Evolutionary conservation across 1,284 basidiomycete species (phyloP).

Genomic region (Rhodotorula mucilaginosa): DNA sequence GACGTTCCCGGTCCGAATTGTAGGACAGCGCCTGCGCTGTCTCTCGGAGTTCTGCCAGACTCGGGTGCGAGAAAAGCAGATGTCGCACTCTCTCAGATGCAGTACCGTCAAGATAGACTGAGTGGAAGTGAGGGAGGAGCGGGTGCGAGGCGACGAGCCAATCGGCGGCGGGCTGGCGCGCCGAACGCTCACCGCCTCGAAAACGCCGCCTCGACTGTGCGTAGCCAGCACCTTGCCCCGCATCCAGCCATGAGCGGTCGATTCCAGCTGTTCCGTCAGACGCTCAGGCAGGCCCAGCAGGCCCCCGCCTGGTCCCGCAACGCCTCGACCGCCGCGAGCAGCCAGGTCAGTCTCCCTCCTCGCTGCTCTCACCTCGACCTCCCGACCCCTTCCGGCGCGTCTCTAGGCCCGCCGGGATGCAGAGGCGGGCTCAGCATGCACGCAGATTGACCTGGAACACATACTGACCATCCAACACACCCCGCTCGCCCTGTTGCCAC

Average conservation of each 20-base stretch:
- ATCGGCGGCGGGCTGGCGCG: too few relatives aligned
- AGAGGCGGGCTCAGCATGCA: too few relatives aligned
- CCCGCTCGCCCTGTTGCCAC: background rate
- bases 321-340: conserved; percentile 20
- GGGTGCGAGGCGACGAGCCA: too few relatives aligned
- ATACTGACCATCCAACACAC: background rate
- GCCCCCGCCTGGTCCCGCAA: conserved; percentile 15
- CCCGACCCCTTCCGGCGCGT: background rate
- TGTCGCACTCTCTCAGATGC: too few relatives aligned
- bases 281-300: conserved; percentile 16
- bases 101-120: too few relatives aligned
- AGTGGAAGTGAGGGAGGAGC: too few relatives aligned
- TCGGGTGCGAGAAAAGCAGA: too few relatives aligned
- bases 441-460: too few relatives aligned
- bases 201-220: background rate
- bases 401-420: background rate
- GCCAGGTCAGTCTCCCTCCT: conserved; percentile 16
- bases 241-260: conserved; percentile 12
- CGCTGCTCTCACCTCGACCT: conserved; percentile 1
- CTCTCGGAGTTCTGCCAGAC: too few relatives aligned
- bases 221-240: background rate
- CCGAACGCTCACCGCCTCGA: too few relatives aligned
- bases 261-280: conserved; percentile 25
- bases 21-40: too few relatives aligned
- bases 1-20: too few relatives aligned